phyloP scores from a whole-genome alignment of 805 yeast species.

The Kluyveromyces lactis region DNA sequence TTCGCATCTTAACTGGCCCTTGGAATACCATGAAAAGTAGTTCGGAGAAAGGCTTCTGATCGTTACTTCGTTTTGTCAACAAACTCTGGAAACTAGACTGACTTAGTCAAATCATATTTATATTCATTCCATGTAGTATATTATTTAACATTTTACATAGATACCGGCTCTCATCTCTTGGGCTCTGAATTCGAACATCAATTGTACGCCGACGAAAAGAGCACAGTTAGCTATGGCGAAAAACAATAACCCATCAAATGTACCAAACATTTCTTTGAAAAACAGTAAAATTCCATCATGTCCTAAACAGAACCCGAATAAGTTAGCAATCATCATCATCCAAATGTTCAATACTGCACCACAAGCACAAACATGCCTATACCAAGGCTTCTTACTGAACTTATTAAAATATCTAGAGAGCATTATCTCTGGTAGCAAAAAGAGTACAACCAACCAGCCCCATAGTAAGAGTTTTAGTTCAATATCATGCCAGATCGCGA shows the following conservation, averaged over 20 bases:
- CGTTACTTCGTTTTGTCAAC: too few relatives aligned
- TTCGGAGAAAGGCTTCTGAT: too few relatives aligned
- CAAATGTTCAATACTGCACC: constrained; percentile 90
- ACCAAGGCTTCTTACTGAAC: constrained; percentile 52
- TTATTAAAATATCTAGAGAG: constrained; percentile 39
- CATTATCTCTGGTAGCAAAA: constrained; percentile 76
- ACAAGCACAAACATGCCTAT: constrained; percentile 68
- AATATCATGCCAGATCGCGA: constrained; percentile 97
- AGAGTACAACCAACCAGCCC: constrained; percentile 93
- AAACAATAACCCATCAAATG: constrained; percentile 58
- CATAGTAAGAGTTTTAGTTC: constrained; percentile 76
- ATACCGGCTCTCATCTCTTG: constrained; percentile 78
- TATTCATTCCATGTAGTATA: not conserved
- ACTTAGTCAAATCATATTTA: constrained; percentile 13
- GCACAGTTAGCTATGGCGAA: constrained; percentile 52
- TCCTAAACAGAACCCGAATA: constrained; percentile 92
- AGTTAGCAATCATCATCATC: constrained; percentile 97
- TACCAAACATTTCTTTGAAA: constrained; percentile 61
- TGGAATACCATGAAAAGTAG: too few relatives aligned
- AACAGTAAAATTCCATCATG: constrained; percentile 70
- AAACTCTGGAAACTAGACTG: not conserved
- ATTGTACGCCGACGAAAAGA: constrained; percentile 78
- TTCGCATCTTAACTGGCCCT: too few relatives aligned
- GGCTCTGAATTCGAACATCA: constrained; percentile 91
- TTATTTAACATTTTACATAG: constrained; percentile 59